phyloP scores from a whole-genome alignment of 139 green algal species.

The Prasinococcaceae sp. region DNA sequence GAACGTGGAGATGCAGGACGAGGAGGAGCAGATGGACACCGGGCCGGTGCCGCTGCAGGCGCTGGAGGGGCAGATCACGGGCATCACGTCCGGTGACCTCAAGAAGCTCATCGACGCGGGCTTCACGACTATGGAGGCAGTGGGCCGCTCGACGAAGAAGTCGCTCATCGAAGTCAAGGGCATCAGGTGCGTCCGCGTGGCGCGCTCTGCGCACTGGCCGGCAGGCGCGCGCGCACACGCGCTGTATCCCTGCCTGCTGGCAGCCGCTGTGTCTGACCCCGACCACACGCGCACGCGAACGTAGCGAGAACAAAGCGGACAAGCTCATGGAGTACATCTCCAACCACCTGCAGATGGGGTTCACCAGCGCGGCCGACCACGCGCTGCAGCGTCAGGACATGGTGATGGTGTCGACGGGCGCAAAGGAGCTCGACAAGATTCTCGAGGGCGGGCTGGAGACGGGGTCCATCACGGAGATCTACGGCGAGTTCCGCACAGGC shows the following conservation, averaged over 20 bases:
- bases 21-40: too few relatives aligned
- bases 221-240: too few relatives aligned
- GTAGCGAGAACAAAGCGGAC: slow-evolving; percentile 83
- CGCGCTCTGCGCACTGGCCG: too few relatives aligned
- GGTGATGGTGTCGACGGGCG: slow-evolving; percentile 79
- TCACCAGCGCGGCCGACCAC: slow-evolving; percentile 78
- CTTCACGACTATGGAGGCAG: slow-evolving; percentile 58
- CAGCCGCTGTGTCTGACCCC: too few relatives aligned
- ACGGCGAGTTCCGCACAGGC: slow-evolving; percentile 83
- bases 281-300: too few relatives aligned
- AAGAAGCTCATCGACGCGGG: slow-evolving; percentile 87
- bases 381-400: slow-evolving; percentile 59
- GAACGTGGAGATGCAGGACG: too few relatives aligned
- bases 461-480: slow-evolving; percentile 94
- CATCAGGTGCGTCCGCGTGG: too few relatives aligned
- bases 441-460: slow-evolving; percentile 93
- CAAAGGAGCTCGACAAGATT: slow-evolving; percentile 74
- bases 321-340: slow-evolving; percentile 81
- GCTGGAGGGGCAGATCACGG: slow-evolving; percentile 14
- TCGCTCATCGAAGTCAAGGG: slow-evolving; percentile 83
- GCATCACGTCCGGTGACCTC: slow-evolving; percentile 62
- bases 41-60: too few relatives aligned
- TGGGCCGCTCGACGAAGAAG: slow-evolving; percentile 64
- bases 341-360: slow-evolving; percentile 84
- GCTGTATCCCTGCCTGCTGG: too few relatives aligned